Base-by-base conservation (phyloP, 2,329 filamentous ascomycete genomes). In the Nigrospora osmanthi region DNA sequence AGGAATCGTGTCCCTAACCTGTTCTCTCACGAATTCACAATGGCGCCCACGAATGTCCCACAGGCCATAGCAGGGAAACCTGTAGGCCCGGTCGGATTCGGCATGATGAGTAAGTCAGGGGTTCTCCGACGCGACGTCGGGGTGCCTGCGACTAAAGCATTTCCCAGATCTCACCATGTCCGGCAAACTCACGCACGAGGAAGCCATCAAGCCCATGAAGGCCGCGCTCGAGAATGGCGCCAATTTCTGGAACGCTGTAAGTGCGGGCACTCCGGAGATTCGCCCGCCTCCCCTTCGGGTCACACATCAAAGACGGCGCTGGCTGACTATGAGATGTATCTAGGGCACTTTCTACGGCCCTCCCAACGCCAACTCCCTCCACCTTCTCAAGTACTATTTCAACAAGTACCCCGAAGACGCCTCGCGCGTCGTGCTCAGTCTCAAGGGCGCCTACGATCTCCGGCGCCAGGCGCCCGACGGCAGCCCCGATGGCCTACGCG, bases 301-400 rank as follows among this genome's bases (percentile, higher is more conserved):
- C n/a, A n/a, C n/a, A n/a, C n/a, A n/a, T n/a, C n/a, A n/a, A n/a
- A n/a, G n/a, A n/a, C n/a, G n/a, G n/a, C n/a, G n/a, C n/a, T n/a
- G n/a, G n/a, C n/a, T n/a, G n/a, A n/a, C n/a, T n/a, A n/a, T n/a
- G 28, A 40, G 17, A 31, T 15, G 19, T 40, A 6, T 11, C 6
- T 15, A 68, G 28, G 71, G 69, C 28, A 75, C 68, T 2, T 76
- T 79, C 49, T 81, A 81, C 57, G 77, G 78, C 31, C 50, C 61
- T 1, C 67, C 68, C 0, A 64, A 72, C 10, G 63, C 66, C 52
- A 77, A 79, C 58, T 75, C 72, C 2, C 61, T 78, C 28, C 68
- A 71, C 41, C 63, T 81, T 14, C 59, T 81, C 35, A 67, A 73
- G 43, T 61, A 67, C 16, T 81, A 81, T 60, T 79, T 78, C 56